Percentiles rank a stretch among this genome's conserved stretches.
phyloP scores from a whole-genome alignment of 2,329 filamentous ascomycete species.

The Atkinsonella texensis region DNA sequence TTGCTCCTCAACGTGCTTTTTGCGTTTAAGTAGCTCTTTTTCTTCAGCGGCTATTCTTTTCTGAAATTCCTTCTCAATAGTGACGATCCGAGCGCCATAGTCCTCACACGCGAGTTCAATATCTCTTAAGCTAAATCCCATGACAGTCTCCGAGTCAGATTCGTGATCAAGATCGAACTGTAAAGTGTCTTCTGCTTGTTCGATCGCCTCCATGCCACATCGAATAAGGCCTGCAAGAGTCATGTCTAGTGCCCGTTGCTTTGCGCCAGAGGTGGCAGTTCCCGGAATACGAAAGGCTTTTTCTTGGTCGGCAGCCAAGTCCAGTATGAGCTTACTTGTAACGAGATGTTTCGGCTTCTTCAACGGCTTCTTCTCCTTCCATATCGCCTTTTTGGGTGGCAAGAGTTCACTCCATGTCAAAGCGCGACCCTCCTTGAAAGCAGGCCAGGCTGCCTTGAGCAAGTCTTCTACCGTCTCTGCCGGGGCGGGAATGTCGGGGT shows the following conservation, averaged over 20 bases:
- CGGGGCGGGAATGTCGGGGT: slow-evolving; percentile 53
- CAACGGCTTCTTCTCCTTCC: slow-evolving; percentile 63
- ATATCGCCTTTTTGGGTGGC: slow-evolving; percentile 66
- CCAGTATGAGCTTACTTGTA: slow-evolving; percentile 78
- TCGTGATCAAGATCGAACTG: slow-evolving; percentile 38
- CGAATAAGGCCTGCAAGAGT: slow-evolving; percentile 36
- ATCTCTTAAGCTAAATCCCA: slow-evolving; percentile 66
- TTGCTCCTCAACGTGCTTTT: slow-evolving; percentile 23
- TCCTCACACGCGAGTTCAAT: slow-evolving; percentile 78
- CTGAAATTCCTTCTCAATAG: slow-evolving; percentile 28
- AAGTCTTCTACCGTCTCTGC: slow-evolving; percentile 64
- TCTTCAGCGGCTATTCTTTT: slow-evolving; percentile 21
- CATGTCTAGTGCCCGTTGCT: slow-evolving; percentile 42
- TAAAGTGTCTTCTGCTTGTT: slow-evolving; percentile 22
- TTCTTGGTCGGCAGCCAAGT: slow-evolving; percentile 77
- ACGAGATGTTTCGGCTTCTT: slow-evolving; percentile 74
- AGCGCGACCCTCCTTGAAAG: slow-evolving; percentile 62
- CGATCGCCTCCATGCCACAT: slow-evolving; percentile 27
- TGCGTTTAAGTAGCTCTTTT: slow-evolving; percentile 18
- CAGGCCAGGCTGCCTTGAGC: slow-evolving; percentile 68
- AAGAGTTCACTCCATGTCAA: slow-evolving; percentile 75
- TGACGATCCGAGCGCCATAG: slow-evolving; percentile 57
- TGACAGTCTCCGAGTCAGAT: slow-evolving; percentile 52
- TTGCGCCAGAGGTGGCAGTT: slow-evolving; percentile 37
- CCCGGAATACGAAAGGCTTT: slow-evolving; percentile 70